Conservation (phyloP, 1,284 basidiomycete species). For the Meira miltonrushii region DNA sequence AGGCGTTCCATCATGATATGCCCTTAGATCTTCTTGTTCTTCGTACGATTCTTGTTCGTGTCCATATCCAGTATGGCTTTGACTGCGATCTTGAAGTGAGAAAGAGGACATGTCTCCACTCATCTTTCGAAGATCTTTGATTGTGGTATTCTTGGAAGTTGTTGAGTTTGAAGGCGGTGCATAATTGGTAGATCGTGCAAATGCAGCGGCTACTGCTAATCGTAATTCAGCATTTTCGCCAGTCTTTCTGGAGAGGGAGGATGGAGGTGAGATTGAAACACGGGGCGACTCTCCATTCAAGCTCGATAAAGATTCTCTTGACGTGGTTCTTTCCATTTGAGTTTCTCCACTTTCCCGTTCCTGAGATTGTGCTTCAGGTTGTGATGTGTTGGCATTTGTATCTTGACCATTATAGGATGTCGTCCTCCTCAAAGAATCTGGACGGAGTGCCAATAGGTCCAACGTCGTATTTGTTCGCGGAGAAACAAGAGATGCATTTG, state of each 20-base stretch:
- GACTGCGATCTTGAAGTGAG: not conserved
- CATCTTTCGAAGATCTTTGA: not conserved
- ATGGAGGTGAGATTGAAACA: slow-evolving; percentile 12
- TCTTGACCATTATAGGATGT: slow-evolving; percentile 6
- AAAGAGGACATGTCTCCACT: too few relatives aligned
- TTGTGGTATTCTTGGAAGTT: not conserved
- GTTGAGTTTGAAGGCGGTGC: not conserved
- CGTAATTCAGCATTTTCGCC: slow-evolving; percentile 5
- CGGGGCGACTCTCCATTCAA: slow-evolving; percentile 15
- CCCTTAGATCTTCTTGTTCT: slow-evolving; percentile 9
- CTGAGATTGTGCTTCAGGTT: not conserved
- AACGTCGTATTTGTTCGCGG: not conserved
- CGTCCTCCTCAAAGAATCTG: not conserved
- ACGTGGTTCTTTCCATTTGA: not conserved
- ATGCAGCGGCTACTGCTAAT: slow-evolving; percentile 10
- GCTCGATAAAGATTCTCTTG: not conserved
- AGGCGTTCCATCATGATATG: slow-evolving; percentile 43
- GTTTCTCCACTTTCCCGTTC: not conserved
- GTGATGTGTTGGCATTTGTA: not conserved
- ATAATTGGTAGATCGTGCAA: not conserved
- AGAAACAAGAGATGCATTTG: too few relatives aligned
- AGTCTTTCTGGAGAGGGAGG: slow-evolving; percentile 7
- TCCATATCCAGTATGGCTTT: not conserved
- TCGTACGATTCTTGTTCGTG: not conserved
- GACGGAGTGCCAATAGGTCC: not conserved